Conservation (phyloP, 228 moss, liverwort and hornwort species). For the Sphagnum fallax region DNA sequence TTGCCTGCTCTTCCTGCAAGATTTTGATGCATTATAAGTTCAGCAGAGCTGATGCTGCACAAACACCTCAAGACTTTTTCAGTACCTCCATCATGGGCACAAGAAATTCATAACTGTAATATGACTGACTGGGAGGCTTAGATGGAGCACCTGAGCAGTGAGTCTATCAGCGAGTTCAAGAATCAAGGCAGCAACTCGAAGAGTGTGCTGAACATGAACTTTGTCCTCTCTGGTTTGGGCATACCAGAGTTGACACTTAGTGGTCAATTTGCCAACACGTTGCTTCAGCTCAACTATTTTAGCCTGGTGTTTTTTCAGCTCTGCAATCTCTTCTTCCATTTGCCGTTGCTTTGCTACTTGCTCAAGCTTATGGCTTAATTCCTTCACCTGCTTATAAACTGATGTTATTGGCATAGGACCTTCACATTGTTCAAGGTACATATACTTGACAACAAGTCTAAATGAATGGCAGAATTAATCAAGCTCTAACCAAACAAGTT, state of each 20-base stretch:
- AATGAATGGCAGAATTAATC: too few species aligned
- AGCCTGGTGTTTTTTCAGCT: slow-evolving; percentile 57
- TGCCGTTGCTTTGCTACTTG: slow-evolving; percentile 67
- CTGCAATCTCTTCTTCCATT: slow-evolving; percentile 72
- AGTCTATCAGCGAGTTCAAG: slow-evolving; percentile 52
- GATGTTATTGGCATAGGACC: too few species aligned
- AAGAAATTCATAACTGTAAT: too few species aligned
- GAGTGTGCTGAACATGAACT: slow-evolving; percentile 22
- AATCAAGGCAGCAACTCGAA: slow-evolving; percentile 34
- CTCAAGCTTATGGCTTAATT: slow-evolving; percentile 72
- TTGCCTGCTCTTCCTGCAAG: slow-evolving; percentile 65
- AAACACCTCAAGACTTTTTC: too few species aligned
- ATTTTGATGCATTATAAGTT: too few species aligned
- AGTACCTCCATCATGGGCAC: too few species aligned
- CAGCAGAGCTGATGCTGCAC: too few species aligned
- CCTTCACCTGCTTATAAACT: slow-evolving; percentile 39
- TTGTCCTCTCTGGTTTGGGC: slow-evolving; percentile 17
- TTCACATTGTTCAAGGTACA: too few species aligned
- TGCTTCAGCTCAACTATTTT: slow-evolving; percentile 58
- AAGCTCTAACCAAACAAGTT: too few species aligned
- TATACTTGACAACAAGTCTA: too few species aligned
- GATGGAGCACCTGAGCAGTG: slow-evolving; percentile 37
- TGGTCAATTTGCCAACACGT: slow-evolving; percentile 40
- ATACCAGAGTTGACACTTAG: slow-evolving; percentile 22
- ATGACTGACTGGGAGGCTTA: too few species aligned